Evolutionary conservation across 1,139 yeast genomes (phyloP).

Genomic region (Scheffersomyces cryptocercus): DNA sequence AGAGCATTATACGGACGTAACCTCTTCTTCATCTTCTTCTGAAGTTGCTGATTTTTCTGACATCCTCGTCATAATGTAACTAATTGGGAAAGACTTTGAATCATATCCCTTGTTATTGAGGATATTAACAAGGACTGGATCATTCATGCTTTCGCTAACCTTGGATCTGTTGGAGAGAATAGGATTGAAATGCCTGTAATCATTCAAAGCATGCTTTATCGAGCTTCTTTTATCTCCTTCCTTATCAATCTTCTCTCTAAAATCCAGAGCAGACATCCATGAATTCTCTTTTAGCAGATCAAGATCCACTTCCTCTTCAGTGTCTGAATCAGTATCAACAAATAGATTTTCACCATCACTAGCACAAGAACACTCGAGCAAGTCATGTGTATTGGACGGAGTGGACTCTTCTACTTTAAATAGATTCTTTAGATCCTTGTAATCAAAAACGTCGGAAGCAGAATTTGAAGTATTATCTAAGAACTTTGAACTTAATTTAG

Average conservation of each 20-base stretch:
- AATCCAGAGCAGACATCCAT: slow-evolving; percentile 58
- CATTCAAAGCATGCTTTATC: slow-evolving; percentile 59
- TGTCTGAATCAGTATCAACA: slow-evolving; percentile 18
- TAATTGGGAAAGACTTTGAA: slow-evolving; percentile 12
- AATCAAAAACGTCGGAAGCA: slow-evolving; percentile 52
- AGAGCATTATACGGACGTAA: not conserved
- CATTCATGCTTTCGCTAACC: slow-evolving; percentile 5
- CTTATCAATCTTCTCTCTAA: slow-evolving; percentile 33
- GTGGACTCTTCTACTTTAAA: slow-evolving; percentile 60
- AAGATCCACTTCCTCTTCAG: slow-evolving; percentile 13
- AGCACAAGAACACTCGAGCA: slow-evolving; percentile 70
- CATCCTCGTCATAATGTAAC: slow-evolving; percentile 17
- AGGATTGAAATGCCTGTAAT: slow-evolving; percentile 65
- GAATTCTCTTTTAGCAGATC: slow-evolving; percentile 15
- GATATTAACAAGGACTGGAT: slow-evolving; percentile 13
- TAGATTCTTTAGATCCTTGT: slow-evolving; percentile 69
- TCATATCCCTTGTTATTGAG: slow-evolving; percentile 10
- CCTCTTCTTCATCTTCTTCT: slow-evolving; percentile 1
- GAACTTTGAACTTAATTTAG: slow-evolving; percentile 75
- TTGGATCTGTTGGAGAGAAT: not conserved
- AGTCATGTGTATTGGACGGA: slow-evolving; percentile 76
- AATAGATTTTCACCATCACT: slow-evolving; percentile 41
- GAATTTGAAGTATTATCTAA: slow-evolving; percentile 51
- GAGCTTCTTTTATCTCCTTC: slow-evolving; percentile 29
- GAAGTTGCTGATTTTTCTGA: slow-evolving; percentile 1